Base-by-base conservation (phyloP, 2,329 filamentous ascomycete genomes). In the Neofusicoccum kwambonambiense region DNA sequence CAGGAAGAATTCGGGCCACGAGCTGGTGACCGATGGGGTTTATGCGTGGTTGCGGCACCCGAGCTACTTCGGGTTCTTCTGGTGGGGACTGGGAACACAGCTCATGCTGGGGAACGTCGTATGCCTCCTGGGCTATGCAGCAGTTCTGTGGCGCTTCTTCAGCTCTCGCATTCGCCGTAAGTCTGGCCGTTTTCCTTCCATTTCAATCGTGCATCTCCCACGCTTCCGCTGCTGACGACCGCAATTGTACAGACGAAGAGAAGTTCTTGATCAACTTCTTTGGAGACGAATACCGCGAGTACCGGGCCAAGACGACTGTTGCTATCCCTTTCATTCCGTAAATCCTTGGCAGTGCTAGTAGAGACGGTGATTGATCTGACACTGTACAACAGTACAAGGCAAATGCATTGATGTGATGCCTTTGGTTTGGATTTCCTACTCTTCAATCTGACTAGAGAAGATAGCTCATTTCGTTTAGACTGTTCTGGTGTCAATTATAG, bases 11-110 rank as follows among this genome's bases (percentile, higher is more conserved):
- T 84, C 87, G 3, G 87, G 86, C 1, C 95, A 99, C 76, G 82
- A 83, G 52, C 84, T 99, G n/a, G 91, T 99, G 2, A 96, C 90
- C 0, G 82, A 82, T 34, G 95, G 95, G 0, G 80, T 98, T 39
- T 99, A 98, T 76, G 80, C 81, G 7, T 76, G 85, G 50, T 80
- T 96, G 61, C 83, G 95, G 27, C 95, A 99, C 77, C 95, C 95
- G 12, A 90, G 90, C 66, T 99, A 99, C 79, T 97, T 98, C 80
- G 95, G 94, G 3, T 99, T 97, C 81, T 99, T 97, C 78, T 98
- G 93, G 88, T 99, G 94, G 94, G 92, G 91, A 0, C 74, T 98
- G n/a, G 95, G 95, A 4, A 97, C 93, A 12, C 95, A 99, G 82
- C 74, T 98, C 49, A 87, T 96, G 63, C 83, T 97, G 68, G 94